phyloP scores from a whole-genome alignment of 129 eudicot species.

The Artemisia annua region DNA sequence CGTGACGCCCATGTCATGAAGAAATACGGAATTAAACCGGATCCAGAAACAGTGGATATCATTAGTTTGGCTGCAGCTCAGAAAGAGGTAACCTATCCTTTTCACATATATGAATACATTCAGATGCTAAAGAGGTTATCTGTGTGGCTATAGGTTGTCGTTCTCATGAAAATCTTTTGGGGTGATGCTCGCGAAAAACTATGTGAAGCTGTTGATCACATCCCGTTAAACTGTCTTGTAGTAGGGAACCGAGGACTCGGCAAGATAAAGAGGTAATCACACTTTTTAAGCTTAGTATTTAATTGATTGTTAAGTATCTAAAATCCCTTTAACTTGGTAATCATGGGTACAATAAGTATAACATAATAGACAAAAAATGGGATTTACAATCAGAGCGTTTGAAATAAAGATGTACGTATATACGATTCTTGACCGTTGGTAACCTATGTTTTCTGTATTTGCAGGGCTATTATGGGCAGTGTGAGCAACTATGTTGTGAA shows the following conservation, averaged over 20 bases:
- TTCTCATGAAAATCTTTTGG: slow-evolving; percentile 79
- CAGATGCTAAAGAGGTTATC: neutral
- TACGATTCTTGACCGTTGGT: too few species aligned
- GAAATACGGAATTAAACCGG: slow-evolving; percentile 73
- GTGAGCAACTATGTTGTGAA: slow-evolving; percentile 92
- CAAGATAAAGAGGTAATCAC: slow-evolving; percentile 63
- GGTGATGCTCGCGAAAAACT: slow-evolving; percentile 94
- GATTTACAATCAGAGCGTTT: too few species aligned
- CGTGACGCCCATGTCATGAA: slow-evolving; percentile 48
- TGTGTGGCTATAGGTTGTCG: slow-evolving; percentile 35
- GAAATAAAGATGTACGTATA: too few species aligned
- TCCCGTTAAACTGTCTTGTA: slow-evolving; percentile 63
- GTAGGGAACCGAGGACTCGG: slow-evolving; percentile 96
- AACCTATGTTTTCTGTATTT: neutral
- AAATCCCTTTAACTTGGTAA: too few species aligned
- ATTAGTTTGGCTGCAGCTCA: slow-evolving; percentile 51
- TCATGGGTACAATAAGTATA: too few species aligned
- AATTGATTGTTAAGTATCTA: neutral
- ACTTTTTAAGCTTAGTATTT: neutral
- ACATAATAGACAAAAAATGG: too few species aligned
- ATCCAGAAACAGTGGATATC: slow-evolving; percentile 60
- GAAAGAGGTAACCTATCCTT: slow-evolving; percentile 54
- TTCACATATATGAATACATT: neutral
- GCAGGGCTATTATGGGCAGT: slow-evolving; percentile 89
- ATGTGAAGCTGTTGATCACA: slow-evolving; percentile 59